phyloP scores from a whole-genome alignment of 805 yeast genomes.

The Jamesozyma gamospora region DNA sequence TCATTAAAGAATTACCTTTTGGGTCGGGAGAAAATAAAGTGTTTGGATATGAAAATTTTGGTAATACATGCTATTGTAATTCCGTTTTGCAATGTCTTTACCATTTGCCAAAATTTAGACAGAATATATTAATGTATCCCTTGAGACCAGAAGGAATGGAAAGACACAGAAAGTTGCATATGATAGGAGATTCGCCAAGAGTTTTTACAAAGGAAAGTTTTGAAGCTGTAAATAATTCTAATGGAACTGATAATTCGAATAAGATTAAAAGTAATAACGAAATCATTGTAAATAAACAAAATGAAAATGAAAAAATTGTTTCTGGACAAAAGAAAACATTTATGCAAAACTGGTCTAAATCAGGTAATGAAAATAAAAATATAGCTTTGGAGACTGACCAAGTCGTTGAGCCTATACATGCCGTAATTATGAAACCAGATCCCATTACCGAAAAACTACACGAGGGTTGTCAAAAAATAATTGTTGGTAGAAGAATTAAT shows the following conservation, averaged over 20 bases:
- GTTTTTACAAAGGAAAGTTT: slow-evolving; percentile 24
- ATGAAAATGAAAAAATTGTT: not conserved
- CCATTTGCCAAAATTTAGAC: slow-evolving; percentile 61
- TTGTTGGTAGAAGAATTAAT: slow-evolving; percentile 20
- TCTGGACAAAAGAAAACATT: not conserved
- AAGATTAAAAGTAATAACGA: slow-evolving; percentile 6
- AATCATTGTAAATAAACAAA: not conserved
- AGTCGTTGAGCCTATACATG: slow-evolving; percentile 13
- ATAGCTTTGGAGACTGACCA: slow-evolving; percentile 4
- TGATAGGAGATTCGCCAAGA: slow-evolving; percentile 33
- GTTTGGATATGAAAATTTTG: slow-evolving; percentile 77
- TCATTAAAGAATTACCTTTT: slow-evolving; percentile 5
- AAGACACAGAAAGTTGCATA: slow-evolving; percentile 33
- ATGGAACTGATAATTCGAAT: slow-evolving; percentile 1
- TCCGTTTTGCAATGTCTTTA: slow-evolving; percentile 83
- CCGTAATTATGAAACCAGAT: slow-evolving; percentile 21
- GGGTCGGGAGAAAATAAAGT: slow-evolving; percentile 55
- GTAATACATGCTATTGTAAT: slow-evolving; percentile 90
- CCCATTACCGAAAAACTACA: slow-evolving; percentile 22
- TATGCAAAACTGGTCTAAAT: not conserved
- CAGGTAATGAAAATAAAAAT: slow-evolving; percentile 2
- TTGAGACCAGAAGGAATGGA: slow-evolving; percentile 20
- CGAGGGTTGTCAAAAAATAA: slow-evolving; percentile 18
- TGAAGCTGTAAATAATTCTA: slow-evolving; percentile 1
- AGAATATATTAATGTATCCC: slow-evolving; percentile 42